Conservation (phyloP, 257 asterid genomes). For the Ligustrum vulgare region DNA sequence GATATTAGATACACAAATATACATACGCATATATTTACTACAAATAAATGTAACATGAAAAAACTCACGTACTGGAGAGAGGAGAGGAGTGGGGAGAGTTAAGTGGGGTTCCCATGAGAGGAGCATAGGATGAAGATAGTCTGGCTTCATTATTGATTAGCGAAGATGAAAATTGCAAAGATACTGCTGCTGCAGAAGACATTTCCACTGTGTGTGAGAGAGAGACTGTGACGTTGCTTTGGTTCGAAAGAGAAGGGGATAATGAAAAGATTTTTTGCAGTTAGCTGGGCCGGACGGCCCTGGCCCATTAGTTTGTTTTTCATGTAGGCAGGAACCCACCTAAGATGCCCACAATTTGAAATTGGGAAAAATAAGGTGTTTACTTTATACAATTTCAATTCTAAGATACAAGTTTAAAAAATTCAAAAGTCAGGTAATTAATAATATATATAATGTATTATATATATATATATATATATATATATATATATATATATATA, state of each 20-base stretch:
- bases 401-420: too few species aligned
- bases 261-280: background rate
- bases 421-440: too few species aligned
- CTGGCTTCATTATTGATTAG: slow-evolving; percentile 38
- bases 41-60: slow-evolving; percentile 26
- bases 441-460: too few species aligned
- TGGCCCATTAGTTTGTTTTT: too few species aligned
- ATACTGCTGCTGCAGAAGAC: slow-evolving; percentile 35
- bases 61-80: slow-evolving; percentile 38
- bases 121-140: slow-evolving; percentile 36
- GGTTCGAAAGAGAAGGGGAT: background rate
- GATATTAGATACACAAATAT: background rate
- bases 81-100: slow-evolving; percentile 20
- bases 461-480: too few species aligned
- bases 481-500: too few species aligned
- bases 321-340: too few species aligned
- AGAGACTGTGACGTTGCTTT: background rate
- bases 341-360: too few species aligned
- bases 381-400: too few species aligned
- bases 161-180: slow-evolving; percentile 40
- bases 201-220: slow-evolving; percentile 25
- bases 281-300: too few species aligned
- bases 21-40: background rate
- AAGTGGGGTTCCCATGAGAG: slow-evolving; percentile 45
- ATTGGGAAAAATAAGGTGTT: too few species aligned